Conservation (phyloP, 768 basidiomycete species). For the Agrocybe praecox region DNA sequence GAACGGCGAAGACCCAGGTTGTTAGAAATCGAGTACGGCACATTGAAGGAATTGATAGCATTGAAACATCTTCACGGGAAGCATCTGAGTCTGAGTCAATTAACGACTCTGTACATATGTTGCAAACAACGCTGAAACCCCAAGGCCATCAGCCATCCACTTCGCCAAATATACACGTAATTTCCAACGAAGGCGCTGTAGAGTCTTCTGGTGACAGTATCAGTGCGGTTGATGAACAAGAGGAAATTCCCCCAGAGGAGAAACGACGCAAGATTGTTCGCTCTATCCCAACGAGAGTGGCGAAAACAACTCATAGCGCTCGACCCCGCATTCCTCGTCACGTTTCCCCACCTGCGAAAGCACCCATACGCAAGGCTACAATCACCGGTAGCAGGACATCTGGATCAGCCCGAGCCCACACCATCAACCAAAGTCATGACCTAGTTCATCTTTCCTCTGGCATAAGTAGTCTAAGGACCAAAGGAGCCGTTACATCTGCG, state of each 20-base stretch:
- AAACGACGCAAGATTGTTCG: conserved; percentile 35
- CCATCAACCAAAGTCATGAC: background rate
- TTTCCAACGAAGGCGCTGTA: conserved; percentile 9
- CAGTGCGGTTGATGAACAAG: conserved; percentile 18
- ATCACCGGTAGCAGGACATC: background rate
- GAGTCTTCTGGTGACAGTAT: conserved; percentile 2
- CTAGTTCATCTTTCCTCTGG: conserved; percentile 6
- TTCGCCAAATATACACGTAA: background rate
- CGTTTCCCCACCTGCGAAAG: conserved; percentile 10
- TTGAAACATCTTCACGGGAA: conserved; percentile 8
- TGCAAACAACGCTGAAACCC: conserved; percentile 3
- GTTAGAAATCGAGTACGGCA: conserved; percentile 20
- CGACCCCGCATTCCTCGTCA: conserved; percentile 13
- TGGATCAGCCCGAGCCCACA: background rate
- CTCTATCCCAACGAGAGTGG: conserved; percentile 10
- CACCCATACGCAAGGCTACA: conserved; percentile 4
- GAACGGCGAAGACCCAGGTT: conserved; percentile 16
- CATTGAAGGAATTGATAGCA: conserved; percentile 17
- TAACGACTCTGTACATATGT: background rate
- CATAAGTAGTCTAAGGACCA: background rate
- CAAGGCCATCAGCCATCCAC: background rate
- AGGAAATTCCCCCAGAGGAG: conserved; percentile 24
- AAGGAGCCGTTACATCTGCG: conserved; percentile 7
- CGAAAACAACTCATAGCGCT: conserved; percentile 6
- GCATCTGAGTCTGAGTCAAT: conserved; percentile 14